Conservation (phyloP, 2,329 filamentous ascomycete genomes). For the Grosmannia huntii region DNA sequence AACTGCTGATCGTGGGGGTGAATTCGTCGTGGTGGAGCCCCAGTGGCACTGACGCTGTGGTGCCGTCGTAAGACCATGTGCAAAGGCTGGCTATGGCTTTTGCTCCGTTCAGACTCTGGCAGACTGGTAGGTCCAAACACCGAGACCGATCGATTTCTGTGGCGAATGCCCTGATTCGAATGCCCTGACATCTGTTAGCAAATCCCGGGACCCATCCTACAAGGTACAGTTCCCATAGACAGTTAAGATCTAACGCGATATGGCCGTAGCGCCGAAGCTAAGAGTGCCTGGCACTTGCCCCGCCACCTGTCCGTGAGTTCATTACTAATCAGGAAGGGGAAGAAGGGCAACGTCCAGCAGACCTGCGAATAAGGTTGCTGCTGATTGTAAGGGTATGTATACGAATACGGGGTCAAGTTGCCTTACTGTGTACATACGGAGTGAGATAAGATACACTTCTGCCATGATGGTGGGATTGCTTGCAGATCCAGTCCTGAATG, state of each 20-base stretch:
- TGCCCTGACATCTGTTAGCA: neutral
- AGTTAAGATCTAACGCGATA: neutral
- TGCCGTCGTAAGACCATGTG: neutral
- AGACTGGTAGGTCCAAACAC: neutral
- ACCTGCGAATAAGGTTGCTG: neutral
- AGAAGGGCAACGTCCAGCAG: neutral
- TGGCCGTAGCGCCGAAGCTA: neutral
- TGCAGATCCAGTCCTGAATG: no score
- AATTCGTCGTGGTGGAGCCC: no score
- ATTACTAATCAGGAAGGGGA: neutral
- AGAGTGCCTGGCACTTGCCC: neutral
- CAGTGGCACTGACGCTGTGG: neutral
- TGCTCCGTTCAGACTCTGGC: neutral
- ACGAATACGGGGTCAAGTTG: no score
- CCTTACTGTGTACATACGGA: no score
- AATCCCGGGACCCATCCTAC: neutral
- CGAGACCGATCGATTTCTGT: neutral
- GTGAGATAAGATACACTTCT: no score
- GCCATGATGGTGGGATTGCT: no score
- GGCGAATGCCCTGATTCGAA: neutral
- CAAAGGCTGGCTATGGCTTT: neutral
- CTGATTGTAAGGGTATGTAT: neutral
- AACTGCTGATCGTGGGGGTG: neutral
- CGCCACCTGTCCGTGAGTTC: neutral
- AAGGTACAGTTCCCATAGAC: neutral